These are phyloP conservation scores for Halocafeteria seosinensis DNA, from an alignment of 108 stramenopile genomes.

Conservation along the genomic window DNA sequence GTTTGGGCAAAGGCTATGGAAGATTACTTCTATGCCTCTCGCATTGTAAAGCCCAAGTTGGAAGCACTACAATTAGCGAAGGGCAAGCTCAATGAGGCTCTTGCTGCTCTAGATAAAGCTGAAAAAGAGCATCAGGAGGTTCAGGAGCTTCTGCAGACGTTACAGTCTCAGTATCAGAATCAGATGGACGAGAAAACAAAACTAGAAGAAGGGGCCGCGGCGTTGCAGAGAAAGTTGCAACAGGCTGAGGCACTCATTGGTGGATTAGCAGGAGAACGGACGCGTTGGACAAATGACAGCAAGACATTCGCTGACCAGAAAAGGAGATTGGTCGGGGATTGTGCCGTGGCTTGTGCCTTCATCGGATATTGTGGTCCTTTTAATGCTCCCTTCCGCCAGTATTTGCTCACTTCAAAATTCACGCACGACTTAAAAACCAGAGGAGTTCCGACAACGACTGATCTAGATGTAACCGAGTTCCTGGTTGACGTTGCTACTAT, in stretches of 20 bases:
- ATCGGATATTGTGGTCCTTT: conserved; percentile 73
- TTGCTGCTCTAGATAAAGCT: conserved; percentile 52
- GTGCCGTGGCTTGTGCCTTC: conserved; percentile 66
- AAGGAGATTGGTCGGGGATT: conserved; percentile 62
- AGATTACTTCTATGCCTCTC: conserved; percentile 65
- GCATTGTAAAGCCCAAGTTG: conserved; percentile 76
- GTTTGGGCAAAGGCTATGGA: conserved; percentile 71
- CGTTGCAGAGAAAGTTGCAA: conserved; percentile 61
- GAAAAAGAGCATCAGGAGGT: conserved; percentile 48
- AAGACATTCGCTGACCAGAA: conserved; percentile 60
- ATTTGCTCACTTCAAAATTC: conserved; percentile 60
- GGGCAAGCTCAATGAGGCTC: conserved; percentile 60
- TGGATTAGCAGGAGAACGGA: conserved; percentile 61
- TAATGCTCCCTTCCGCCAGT: conserved; percentile 63
- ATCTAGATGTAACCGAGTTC: conserved; percentile 58
- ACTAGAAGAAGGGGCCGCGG: conserved; percentile 58
- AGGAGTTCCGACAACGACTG: conserved; percentile 54
- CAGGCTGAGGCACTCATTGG: conserved; percentile 62
- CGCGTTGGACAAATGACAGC: conserved; percentile 67
- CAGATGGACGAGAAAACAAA: conserved; percentile 55
- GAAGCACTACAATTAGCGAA: conserved; percentile 63
- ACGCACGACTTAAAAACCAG: conserved; percentile 49
- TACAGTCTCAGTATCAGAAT: conserved; percentile 56
- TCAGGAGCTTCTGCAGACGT: conserved; percentile 43
- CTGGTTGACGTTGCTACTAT: conserved; percentile 64